Evolutionary conservation across 2,329 filamentous ascomycete genomes (phyloP).

Genomic region (Hansfordia pulvinata): DNA sequence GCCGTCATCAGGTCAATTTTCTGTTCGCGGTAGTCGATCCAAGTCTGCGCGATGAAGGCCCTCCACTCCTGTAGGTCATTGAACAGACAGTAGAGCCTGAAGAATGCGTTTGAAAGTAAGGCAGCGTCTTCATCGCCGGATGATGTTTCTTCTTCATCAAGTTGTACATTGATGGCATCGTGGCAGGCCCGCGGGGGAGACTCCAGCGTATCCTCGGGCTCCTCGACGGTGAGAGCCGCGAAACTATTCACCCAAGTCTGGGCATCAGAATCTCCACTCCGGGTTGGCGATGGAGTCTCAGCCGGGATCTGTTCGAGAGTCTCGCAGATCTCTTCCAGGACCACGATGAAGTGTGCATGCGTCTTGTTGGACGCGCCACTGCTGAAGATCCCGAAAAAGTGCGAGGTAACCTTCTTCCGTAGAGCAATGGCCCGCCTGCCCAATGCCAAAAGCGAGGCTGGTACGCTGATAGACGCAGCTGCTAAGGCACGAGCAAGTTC

Average conservation of each 20-base stretch:
- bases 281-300: constrained; percentile 8
- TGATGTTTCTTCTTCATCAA: constrained; percentile 8
- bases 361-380: constrained; percentile 8
- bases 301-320: constrained; percentile 11
- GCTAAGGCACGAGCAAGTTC: too few species aligned
- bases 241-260: constrained; percentile 13
- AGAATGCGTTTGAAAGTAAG: constrained; percentile 8
- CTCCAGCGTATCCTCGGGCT: constrained; percentile 5
- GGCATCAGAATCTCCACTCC: constrained; percentile 4
- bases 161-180: constrained; percentile 10
- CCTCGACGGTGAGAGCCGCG: constrained; percentile 14
- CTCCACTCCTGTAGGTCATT: constrained; percentile 16
- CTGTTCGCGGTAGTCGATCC: constrained; percentile 14
- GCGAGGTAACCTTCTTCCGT: constrained; percentile 13
- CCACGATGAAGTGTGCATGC: constrained; percentile 14
- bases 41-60: constrained; percentile 13
- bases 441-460: too few species aligned
- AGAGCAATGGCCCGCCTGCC: too few species aligned
- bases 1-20: constrained; percentile 17
- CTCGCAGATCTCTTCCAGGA: constrained; percentile 12
- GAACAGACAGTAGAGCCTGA: constrained; percentile 14
- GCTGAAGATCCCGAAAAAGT: constrained; percentile 13
- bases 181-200: constrained; percentile 4
- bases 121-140: constrained; percentile 7
- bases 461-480: too few species aligned